Conservation (phyloP, 768 basidiomycete genomes). For the Suillus subaureus region DNA sequence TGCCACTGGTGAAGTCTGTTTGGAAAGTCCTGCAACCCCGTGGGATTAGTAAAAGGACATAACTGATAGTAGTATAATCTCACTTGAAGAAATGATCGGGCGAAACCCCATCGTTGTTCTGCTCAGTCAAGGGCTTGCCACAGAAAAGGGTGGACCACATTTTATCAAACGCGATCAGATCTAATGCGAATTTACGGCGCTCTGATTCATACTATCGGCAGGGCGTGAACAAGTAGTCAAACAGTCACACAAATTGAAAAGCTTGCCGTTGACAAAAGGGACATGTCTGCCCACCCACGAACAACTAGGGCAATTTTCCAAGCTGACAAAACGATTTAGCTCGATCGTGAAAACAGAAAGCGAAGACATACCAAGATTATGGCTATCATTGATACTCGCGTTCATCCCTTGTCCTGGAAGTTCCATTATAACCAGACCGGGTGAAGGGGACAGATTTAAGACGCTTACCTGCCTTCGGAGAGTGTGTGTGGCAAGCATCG, state of each 20-base stretch:
- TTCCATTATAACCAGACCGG: slow-evolving; percentile 18
- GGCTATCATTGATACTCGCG: slow-evolving; percentile 54
- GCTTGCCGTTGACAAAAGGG: slow-evolving; percentile 48
- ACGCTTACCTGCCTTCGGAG: slow-evolving; percentile 41
- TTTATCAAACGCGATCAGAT: slow-evolving; percentile 57
- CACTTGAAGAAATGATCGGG: slow-evolving; percentile 49
- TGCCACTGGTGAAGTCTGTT: slow-evolving; percentile 46
- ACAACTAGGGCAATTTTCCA: slow-evolving; percentile 58
- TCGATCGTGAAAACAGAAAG: not conserved
- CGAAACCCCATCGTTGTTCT: slow-evolving; percentile 38
- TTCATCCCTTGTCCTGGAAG: slow-evolving; percentile 55
- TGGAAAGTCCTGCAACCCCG: slow-evolving; percentile 40
- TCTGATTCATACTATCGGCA: slow-evolving; percentile 51
- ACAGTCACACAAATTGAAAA: not conserved
- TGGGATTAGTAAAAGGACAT: not conserved
- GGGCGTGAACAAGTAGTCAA: not conserved
- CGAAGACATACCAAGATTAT: slow-evolving; percentile 43
- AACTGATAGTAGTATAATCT: slow-evolving; percentile 12
- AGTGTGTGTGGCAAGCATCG: slow-evolving; percentile 53
- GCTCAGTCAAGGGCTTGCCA: slow-evolving; percentile 46
- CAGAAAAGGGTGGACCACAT: slow-evolving; percentile 54
- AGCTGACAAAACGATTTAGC: slow-evolving; percentile 26
- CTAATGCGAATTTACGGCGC: slow-evolving; percentile 53
- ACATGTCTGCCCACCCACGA: slow-evolving; percentile 47
- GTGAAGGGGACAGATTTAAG: not conserved